Evolutionary conservation across 2,329 filamentous ascomycete species (phyloP).

Genomic region (Chaetomium globosum): DNA sequence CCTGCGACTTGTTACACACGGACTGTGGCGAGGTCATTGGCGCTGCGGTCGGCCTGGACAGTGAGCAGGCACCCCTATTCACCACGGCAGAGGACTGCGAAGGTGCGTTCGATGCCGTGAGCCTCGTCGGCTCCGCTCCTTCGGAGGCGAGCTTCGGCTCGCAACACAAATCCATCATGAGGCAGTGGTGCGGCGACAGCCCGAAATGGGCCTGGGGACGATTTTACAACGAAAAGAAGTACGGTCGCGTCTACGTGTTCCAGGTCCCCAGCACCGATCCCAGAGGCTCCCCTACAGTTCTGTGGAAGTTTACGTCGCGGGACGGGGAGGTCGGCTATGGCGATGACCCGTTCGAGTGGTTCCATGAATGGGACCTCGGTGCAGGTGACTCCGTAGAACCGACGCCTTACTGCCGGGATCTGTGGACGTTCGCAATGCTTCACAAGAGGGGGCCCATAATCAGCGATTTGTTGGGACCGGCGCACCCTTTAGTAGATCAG

Average conservation of each 20-base stretch:
- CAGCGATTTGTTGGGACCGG: too few relatives aligned
- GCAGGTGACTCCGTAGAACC: conserved; percentile 19
- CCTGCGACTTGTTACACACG: not conserved
- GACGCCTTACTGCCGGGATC: not conserved
- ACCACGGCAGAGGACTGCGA: too few relatives aligned
- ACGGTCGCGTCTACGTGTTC: not conserved
- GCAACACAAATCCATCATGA: too few relatives aligned
- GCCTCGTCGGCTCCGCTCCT: too few relatives aligned
- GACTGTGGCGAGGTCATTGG: not conserved
- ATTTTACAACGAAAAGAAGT: not conserved
- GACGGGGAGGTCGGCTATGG: conserved; percentile 12
- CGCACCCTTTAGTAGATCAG: too few relatives aligned
- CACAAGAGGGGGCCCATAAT: too few relatives aligned
- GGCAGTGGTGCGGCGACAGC: too few relatives aligned
- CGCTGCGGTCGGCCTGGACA: too few relatives aligned
- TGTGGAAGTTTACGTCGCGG: conserved; percentile 5
- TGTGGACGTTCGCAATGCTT: not conserved
- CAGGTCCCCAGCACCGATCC: not conserved
- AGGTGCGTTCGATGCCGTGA: not conserved
- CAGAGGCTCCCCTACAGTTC: not conserved
- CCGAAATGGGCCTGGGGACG: not conserved
- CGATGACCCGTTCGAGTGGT: conserved; percentile 9
- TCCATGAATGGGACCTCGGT: conserved; percentile 16
- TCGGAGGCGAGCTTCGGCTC: not conserved
- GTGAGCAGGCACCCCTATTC: too few relatives aligned